A percentile compares a stretch with the other conserved stretches of the same genome.
These are phyloP conservation scores for Gossypium thurberi DNA, from an alignment of 345 rosid genomes.

Conservation along the genomic window DNA sequence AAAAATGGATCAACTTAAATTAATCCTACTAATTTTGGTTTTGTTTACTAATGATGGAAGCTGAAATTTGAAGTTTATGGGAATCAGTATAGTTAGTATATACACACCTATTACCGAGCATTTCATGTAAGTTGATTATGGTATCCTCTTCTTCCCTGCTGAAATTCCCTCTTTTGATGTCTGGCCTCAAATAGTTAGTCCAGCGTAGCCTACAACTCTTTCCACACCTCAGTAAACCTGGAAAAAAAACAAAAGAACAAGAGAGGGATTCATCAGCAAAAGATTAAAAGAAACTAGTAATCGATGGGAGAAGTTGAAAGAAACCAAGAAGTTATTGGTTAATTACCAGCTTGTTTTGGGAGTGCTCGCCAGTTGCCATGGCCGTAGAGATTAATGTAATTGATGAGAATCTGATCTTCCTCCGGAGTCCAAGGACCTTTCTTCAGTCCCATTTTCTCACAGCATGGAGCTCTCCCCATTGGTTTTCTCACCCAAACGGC, in stretches of 20 bases:
- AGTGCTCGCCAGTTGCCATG: conserved; percentile 66
- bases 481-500: conserved; percentile 3
- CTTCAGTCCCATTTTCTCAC: conserved; percentile 55
- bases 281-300: not conserved
- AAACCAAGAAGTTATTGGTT: not conserved
- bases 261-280: not conserved
- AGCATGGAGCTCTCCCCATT: conserved; percentile 53
- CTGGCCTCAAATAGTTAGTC: conserved; percentile 74
- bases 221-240: conserved; percentile 75
- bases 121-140: conserved; percentile 51
- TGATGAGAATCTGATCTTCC: conserved; percentile 50
- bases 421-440: conserved; percentile 66
- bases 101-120: conserved; percentile 56
- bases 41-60: not conserved
- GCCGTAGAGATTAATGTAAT: conserved; percentile 42
- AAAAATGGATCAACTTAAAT: not conserved
- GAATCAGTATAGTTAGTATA: not conserved
- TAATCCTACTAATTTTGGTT: too few relatives aligned
- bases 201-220: conserved; percentile 85
- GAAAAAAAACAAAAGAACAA: not conserved
- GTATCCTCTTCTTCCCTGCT: conserved; percentile 64
- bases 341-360: conserved; percentile 49
- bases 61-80: not conserved
- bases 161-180: conserved; percentile 75
- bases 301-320: not conserved